Percentiles rank a stretch among this genome's conserved stretches.
phyloP scores from a whole-genome alignment of 306 rosid species.

The Vicia faba region DNA sequence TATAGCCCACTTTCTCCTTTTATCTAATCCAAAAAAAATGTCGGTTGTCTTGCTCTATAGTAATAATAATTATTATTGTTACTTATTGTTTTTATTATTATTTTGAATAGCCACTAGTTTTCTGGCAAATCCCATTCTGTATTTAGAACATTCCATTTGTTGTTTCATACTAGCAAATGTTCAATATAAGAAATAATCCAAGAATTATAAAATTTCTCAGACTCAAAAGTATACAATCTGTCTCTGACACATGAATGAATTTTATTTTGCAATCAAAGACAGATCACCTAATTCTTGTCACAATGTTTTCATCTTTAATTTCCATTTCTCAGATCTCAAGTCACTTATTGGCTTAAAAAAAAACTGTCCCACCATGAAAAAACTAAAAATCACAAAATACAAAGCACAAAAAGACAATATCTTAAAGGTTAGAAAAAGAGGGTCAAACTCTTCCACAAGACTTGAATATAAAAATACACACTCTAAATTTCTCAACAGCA shows the following conservation, averaged over 20 bases:
- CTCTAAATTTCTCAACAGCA: constrained; percentile 30
- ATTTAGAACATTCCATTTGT: constrained; percentile 42
- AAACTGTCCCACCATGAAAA: constrained; percentile 36
- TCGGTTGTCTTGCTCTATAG: constrained; percentile 27
- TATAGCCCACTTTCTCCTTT: no score
- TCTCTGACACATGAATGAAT: constrained; percentile 33
- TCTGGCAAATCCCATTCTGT: constrained; percentile 27
- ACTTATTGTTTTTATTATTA: no score
- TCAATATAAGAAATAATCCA: constrained; percentile 7
- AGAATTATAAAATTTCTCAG: constrained; percentile 9
- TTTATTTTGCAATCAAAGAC: constrained; percentile 1
- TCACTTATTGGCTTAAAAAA: constrained; percentile 27
- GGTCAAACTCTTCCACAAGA: constrained; percentile 59
- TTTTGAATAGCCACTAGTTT: constrained; percentile 5
- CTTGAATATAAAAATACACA: constrained; percentile 30
- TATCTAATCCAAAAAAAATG: no score
- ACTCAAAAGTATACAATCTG: constrained; percentile 20
- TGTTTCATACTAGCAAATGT: constrained; percentile 26
- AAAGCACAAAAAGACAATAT: constrained; percentile 46
- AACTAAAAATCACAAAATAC: constrained; percentile 21
- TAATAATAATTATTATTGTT: no score
- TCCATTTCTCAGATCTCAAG: constrained; percentile 28
- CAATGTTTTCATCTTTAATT: constrained; percentile 26
- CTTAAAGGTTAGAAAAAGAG: constrained; percentile 58
- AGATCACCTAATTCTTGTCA: constrained; percentile 25